Evolutionary conservation across 169 alveolate genomes (phyloP).

Genomic region (Babesia sp.): DNA sequence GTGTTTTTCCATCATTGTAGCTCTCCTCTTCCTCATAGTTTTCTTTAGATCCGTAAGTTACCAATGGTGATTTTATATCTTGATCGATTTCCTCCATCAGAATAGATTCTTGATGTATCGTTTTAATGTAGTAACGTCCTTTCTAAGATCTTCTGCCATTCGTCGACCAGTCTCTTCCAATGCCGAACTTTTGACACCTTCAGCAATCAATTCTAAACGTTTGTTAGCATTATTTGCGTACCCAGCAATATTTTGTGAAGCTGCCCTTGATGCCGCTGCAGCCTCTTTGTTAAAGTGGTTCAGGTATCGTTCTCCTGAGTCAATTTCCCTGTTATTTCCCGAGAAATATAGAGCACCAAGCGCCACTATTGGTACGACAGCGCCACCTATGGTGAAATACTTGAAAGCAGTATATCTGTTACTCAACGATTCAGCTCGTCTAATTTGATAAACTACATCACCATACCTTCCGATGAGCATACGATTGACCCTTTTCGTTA

Average conservation of each 20-base stretch:
- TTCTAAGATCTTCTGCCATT: constrained; percentile 53
- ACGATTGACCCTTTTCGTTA: constrained; percentile 46
- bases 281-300: constrained; percentile 8
- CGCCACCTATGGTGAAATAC: constrained; percentile 59
- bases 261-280: constrained; percentile 4
- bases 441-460: constrained; percentile 50
- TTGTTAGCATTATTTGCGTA: constrained; percentile 41
- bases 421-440: constrained; percentile 53
- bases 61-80: too few species aligned
- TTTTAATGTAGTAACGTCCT: constrained; percentile 33
- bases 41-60: too few species aligned
- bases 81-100: neutral
- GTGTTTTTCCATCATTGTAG: too few species aligned
- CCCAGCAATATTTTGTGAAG: constrained; percentile 6
- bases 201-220: constrained; percentile 26
- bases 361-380: constrained; percentile 36
- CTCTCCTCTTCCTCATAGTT: too few species aligned
- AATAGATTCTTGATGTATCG: constrained; percentile 44
- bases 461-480: constrained; percentile 31
- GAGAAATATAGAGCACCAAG: constrained; percentile 17
- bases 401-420: constrained; percentile 59
- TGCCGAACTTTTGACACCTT: constrained; percentile 36
- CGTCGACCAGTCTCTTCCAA: constrained; percentile 21
- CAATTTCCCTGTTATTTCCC: neutral
- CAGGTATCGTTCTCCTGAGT: neutral